Evolutionary conservation across 139 green algal genomes (phyloP).

Genomic region (Coelastrella sp.): DNA sequence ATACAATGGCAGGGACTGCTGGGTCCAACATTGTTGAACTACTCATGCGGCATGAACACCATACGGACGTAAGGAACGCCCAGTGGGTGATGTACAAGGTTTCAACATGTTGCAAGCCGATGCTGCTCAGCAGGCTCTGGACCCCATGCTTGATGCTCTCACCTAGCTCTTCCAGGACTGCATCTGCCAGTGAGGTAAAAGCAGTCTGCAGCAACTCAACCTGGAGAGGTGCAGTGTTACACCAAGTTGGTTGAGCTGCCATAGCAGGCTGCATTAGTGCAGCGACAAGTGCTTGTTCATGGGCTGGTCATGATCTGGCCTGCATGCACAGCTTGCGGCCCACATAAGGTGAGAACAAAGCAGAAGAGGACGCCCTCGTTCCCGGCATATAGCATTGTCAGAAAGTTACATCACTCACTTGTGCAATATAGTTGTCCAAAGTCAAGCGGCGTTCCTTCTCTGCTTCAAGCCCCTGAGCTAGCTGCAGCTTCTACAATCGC

Average conservation of each 20-base stretch:
- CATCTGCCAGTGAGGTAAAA: conserved; percentile 39
- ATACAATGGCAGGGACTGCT: too few relatives aligned
- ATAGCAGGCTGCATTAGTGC: neutral
- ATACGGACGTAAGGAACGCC: too few relatives aligned
- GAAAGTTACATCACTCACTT: neutral
- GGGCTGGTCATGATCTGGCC: neutral
- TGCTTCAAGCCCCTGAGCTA: conserved; percentile 31
- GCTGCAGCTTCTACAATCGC: conserved; percentile 27
- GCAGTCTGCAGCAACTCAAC: conserved; percentile 46
- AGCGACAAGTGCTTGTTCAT: neutral
- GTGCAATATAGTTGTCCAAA: neutral
- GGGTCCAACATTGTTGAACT: too few relatives aligned
- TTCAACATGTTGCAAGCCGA: too few relatives aligned
- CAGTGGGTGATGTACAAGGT: too few relatives aligned
- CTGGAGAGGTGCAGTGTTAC: neutral
- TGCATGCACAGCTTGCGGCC: neutral
- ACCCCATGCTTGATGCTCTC: neutral
- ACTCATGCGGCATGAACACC: too few relatives aligned
- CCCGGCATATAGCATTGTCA: neutral
- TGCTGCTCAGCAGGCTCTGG: neutral
- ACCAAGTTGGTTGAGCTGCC: neutral
- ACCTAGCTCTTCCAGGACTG: conserved; percentile 43
- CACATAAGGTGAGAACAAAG: too few relatives aligned
- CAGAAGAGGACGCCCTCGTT: neutral
- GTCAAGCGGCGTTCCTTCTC: conserved; percentile 30